Evolutionary conservation across 139 green algal genomes (phyloP), one percentile per base, ranked within the genome.

Genomic region (Chlamydomonas schloesseri): DNA sequence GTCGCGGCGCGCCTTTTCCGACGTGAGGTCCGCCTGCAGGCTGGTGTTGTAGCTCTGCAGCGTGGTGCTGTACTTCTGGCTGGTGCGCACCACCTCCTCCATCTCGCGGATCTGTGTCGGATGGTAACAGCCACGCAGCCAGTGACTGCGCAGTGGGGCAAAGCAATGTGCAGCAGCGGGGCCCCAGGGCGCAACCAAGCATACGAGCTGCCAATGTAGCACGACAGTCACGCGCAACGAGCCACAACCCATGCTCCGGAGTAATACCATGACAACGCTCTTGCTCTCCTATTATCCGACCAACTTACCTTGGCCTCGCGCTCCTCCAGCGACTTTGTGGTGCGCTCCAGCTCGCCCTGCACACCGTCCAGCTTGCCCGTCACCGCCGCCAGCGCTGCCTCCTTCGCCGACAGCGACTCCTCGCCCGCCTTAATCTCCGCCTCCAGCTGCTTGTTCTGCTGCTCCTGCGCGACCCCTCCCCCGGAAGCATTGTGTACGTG

Each of bases 21-120:
- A 57, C 18, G 77, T 88, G 0, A 93, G 53, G 75, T 93, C 84
- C 24, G 62, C 81, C 71, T 91, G 85, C 47, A 92, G 89, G 29
- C 60, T 89, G 37, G 89, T 93, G 89, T 95, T 95, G 84, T 94
- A 94, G 34, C 15, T 87, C 79, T 95, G 93, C 69, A 95, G 87
- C 26, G 85, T 93, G 18, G 62, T 50, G 29, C 70, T 87, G 90
- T 95, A 95, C 26, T 47, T 76, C 83, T 94, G 91, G 79, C 83
- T 84, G 64, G 92, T 88, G 24, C 79, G 87, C 50, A 90, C 57
- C 31, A 90, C 88, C 18, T 94, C 90, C 84, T 94, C 91, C 81
- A 94, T 90, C 65, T 90, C 89, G 29, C 82, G 76, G 53, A 92
- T 89, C 91, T 94, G 84, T 36, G 69, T 10, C 60, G 24, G 11